Conservation (phyloP, 1,139 yeast genomes). For the Geotrichum citri-aurantii region DNA sequence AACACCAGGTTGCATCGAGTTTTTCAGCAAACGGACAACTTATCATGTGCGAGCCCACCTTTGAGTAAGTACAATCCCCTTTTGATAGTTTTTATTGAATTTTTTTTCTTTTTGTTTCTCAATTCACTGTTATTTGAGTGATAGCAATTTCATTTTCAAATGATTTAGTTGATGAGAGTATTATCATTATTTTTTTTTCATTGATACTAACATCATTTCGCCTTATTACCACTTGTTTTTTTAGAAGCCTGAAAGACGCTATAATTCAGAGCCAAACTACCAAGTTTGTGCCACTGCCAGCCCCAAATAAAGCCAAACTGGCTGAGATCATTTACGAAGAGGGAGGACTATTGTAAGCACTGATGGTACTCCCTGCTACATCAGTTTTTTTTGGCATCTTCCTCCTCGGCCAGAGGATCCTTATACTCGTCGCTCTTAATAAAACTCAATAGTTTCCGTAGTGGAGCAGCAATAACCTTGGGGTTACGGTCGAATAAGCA, state of each 20-base stretch:
- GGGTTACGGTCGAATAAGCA: conserved; percentile 34
- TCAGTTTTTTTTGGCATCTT: too few species aligned
- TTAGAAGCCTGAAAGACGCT: conserved; percentile 17
- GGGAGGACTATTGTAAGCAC: conserved; percentile 22
- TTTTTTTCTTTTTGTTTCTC: background rate
- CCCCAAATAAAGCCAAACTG: conserved; percentile 23
- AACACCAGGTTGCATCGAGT: conserved; percentile 64
- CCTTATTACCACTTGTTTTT: background rate
- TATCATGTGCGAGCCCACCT: conserved; percentile 23
- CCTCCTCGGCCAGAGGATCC: conserved; percentile 24
- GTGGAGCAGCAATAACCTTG: conserved; percentile 32
- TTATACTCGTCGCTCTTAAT: conserved; percentile 30
- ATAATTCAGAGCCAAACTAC: conserved; percentile 16
- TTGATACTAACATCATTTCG: background rate
- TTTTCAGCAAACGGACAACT: conserved; percentile 42
- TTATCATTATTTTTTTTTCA: background rate
- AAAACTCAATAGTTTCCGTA: conserved; percentile 35
- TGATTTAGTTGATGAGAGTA: too few species aligned
- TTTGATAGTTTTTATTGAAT: background rate
- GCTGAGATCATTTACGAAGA: conserved; percentile 26
- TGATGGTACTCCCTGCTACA: too few species aligned
- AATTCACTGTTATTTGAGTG: too few species aligned
- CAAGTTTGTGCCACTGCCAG: conserved; percentile 23
- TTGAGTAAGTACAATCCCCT: background rate
- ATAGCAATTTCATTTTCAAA: too few species aligned